phyloP scores from a whole-genome alignment of 441 rosid species.

The Bruguiera hainesii region DNA sequence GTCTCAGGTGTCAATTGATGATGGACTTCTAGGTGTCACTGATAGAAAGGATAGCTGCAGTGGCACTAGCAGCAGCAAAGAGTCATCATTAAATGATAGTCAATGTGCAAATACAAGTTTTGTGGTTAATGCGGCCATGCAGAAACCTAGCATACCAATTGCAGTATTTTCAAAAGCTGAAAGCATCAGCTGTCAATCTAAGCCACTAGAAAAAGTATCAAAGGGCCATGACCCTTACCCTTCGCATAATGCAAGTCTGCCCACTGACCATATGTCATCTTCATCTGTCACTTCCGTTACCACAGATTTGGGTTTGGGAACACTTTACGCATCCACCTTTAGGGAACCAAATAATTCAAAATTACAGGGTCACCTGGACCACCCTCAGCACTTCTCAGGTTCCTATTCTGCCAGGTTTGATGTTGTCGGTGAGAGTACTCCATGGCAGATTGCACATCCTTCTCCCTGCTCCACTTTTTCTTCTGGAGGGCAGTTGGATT shows the following conservation, averaged over 20 bases:
- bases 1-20: neutral
- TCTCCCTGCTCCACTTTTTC: slow-evolving; percentile 27
- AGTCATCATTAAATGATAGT: slow-evolving; percentile 2
- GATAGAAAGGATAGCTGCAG: neutral
- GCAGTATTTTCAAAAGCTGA: neutral
- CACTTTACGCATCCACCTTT: slow-evolving; percentile 37
- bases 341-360: slow-evolving; percentile 31
- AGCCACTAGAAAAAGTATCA: neutral
- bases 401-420: slow-evolving; percentile 21
- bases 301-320: slow-evolving; percentile 68
- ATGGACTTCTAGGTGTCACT: neutral
- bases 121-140: neutral
- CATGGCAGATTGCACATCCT: slow-evolving; percentile 27
- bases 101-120: neutral
- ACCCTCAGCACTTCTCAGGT: slow-evolving; percentile 20
- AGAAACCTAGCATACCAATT: neutral
- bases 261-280: neutral
- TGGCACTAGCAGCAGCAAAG: neutral
- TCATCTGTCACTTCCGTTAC: slow-evolving; percentile 23
- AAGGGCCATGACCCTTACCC: neutral
- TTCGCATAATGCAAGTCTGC: neutral
- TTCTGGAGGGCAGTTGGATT: slow-evolving; percentile 21
- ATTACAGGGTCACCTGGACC: slow-evolving; percentile 23
- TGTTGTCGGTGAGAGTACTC: slow-evolving; percentile 25
- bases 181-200: neutral